Conservation (phyloP, 225 moss, liverwort and hornwort genomes). For the Marchantia polymorpha region DNA sequence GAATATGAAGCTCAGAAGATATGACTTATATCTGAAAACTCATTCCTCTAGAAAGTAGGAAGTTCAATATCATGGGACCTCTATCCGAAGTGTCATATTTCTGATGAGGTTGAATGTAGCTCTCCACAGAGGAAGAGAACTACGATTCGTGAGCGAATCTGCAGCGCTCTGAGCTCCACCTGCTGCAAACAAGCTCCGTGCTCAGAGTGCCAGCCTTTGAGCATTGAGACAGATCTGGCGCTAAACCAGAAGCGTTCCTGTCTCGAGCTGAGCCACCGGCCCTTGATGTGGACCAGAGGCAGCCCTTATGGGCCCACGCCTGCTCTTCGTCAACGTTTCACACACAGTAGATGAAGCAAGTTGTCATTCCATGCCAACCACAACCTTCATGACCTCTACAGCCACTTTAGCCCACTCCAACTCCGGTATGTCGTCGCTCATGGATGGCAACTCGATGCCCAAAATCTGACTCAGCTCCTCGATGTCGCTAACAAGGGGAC, state of each 20-base stretch:
- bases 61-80: neutral
- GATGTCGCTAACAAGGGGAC: slow-evolving; percentile 20
- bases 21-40: neutral
- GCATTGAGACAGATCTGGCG: neutral
- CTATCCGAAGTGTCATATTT: neutral
- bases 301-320: neutral
- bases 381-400: slow-evolving; percentile 32
- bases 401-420: slow-evolving; percentile 39
- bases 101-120: neutral
- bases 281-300: neutral
- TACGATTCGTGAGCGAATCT: neutral
- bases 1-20: neutral
- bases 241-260: too few species aligned
- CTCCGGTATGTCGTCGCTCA: slow-evolving; percentile 12
- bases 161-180: slow-evolving; percentile 20
- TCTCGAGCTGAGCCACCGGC: neutral
- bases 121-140: neutral
- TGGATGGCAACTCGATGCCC: slow-evolving; percentile 29
- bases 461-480: slow-evolving; percentile 32
- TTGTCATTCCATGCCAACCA: slow-evolving; percentile 33
- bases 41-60: neutral
- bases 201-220: neutral
- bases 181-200: slow-evolving; percentile 22
- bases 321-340: neutral
- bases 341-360: neutral